Conservation (phyloP, 192 early-diverging fungal species). For the Dissophora globulifera region DNA sequence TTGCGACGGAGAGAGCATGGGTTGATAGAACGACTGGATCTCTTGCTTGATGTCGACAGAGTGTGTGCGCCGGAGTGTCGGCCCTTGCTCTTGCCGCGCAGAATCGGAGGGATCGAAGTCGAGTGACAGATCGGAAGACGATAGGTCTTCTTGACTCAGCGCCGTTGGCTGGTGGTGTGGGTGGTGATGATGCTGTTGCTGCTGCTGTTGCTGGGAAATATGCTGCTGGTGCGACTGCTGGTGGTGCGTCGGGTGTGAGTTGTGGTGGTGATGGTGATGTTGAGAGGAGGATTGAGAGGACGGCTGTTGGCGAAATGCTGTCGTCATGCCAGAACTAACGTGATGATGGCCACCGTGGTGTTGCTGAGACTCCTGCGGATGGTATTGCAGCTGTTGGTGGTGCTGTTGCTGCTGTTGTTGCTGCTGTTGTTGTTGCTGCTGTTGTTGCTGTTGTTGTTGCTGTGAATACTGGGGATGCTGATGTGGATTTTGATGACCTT, state of each 20-base stretch:
- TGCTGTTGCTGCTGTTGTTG: slow-evolving; percentile 22
- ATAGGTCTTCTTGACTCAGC: slow-evolving; percentile 14
- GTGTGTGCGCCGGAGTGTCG: slow-evolving; percentile 15
- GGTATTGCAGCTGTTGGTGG: slow-evolving; percentile 17
- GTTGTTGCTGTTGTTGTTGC: slow-evolving; percentile 21
- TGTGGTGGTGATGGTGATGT: slow-evolving; percentile 20
- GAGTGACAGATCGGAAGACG: slow-evolving; percentile 19
- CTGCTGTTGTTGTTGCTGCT: slow-evolving; percentile 15
- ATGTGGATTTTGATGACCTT: slow-evolving; percentile 1
- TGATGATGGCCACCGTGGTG: slow-evolving; percentile 11
- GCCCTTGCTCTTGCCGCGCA: slow-evolving; percentile 5
- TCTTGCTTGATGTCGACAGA: slow-evolving; percentile 45
- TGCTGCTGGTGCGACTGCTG: slow-evolving; percentile 14
- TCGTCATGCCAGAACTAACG: slow-evolving; percentile 7
- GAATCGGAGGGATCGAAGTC: slow-evolving; percentile 19
- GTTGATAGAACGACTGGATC: slow-evolving; percentile 33
- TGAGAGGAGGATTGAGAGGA: slow-evolving; percentile 3
- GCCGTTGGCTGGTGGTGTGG: slow-evolving; percentile 4
- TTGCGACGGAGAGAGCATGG: slow-evolving; percentile 23
- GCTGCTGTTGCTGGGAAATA: too few relatives aligned
- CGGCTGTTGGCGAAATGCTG: slow-evolving; percentile 19
- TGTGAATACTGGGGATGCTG: slow-evolving; percentile 5
- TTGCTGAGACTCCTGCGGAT: slow-evolving; percentile 12
- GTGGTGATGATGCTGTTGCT: slow-evolving; percentile 29
- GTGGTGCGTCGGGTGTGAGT: slow-evolving; percentile 17